Conservation (phyloP, 1,284 basidiomycete genomes). For the Boletus smithii region DNA sequence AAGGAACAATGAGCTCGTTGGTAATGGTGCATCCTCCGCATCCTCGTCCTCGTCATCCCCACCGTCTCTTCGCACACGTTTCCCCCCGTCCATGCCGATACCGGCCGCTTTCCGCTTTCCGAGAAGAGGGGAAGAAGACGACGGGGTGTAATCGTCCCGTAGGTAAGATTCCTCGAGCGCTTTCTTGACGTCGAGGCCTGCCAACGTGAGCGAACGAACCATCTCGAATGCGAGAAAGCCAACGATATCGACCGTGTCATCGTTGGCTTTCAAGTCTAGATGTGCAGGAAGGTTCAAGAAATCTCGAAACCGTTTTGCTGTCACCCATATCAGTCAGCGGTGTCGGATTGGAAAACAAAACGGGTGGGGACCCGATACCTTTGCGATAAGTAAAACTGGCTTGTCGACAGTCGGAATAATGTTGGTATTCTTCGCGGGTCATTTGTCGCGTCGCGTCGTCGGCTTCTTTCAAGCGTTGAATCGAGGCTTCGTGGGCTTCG, state of each 20-base stretch:
- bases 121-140: conserved; percentile 49
- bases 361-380: conserved; percentile 48
- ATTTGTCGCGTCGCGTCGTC: conserved; percentile 94
- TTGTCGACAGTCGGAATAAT: conserved; percentile 96
- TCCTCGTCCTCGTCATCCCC: conserved; percentile 54
- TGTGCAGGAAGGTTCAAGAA: conserved; percentile 90
- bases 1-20: conserved; percentile 71
- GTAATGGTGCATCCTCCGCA: conserved; percentile 55
- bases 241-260: conserved; percentile 95
- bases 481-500: conserved; percentile 92
- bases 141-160: conserved; percentile 54
- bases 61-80: conserved; percentile 51
- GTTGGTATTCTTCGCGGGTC: conserved; percentile 96
- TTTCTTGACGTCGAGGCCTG: conserved; percentile 80
- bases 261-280: conserved; percentile 88
- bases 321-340: neutral
- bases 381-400: conserved; percentile 97
- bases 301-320: conserved; percentile 92
- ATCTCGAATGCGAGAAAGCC: conserved; percentile 97
- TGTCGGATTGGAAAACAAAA: neutral
- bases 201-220: conserved; percentile 88
- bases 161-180: conserved; percentile 71
- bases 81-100: conserved; percentile 46
- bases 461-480: conserved; percentile 87
- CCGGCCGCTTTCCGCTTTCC: conserved; percentile 64